Conservation (phyloP, 1,284 basidiomycete species). For the Tilletia walkeri region DNA sequence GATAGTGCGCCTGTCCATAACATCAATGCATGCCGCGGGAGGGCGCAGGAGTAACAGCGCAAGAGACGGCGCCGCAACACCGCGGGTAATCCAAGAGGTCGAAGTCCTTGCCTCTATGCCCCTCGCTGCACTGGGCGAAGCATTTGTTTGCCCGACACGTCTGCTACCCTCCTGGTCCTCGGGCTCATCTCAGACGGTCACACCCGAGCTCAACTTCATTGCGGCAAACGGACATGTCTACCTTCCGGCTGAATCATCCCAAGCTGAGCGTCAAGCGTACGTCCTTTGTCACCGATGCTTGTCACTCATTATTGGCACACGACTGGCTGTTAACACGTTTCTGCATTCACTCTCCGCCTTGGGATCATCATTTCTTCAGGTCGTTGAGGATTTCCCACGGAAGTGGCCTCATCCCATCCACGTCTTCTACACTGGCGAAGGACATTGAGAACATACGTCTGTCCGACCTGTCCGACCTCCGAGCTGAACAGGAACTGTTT, state of each 20-base stretch:
- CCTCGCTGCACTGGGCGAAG: background rate
- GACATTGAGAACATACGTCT: background rate
- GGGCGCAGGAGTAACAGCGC: background rate
- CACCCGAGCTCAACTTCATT: background rate
- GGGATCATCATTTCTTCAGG: too few species aligned
- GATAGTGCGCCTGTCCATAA: background rate
- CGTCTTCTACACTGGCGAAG: too few species aligned
- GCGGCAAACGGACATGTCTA: background rate
- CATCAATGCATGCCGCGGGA: background rate
- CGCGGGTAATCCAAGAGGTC: background rate
- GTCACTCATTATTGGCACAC: too few species aligned
- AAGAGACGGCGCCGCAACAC: background rate
- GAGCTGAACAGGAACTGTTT: background rate
- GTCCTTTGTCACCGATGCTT: background rate
- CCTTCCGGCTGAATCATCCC: background rate
- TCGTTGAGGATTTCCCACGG: too few species aligned
- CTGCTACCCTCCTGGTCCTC: background rate
- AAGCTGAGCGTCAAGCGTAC: background rate
- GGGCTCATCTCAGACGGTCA: background rate
- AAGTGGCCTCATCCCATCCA: too few species aligned
- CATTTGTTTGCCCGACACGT: background rate
- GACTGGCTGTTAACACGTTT: too few species aligned
- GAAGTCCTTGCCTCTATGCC: background rate
- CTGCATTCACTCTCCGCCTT: too few species aligned
- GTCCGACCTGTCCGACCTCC: background rate